phyloP scores from a whole-genome alignment of 1,284 basidiomycete species.

The Irpex sp. region DNA sequence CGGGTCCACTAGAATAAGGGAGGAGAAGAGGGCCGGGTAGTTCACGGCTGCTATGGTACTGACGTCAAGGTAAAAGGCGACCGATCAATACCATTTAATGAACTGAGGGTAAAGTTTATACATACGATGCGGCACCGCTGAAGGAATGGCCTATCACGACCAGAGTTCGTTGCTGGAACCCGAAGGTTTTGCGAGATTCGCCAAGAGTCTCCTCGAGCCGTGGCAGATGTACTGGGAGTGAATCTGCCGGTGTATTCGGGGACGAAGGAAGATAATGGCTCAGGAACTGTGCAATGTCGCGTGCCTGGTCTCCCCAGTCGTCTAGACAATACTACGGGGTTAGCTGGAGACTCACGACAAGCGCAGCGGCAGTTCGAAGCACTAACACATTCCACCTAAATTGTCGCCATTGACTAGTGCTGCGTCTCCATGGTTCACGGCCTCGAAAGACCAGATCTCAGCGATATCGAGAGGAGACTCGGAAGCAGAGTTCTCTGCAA shows the following conservation, averaged over 20 bases:
- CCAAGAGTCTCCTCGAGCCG: constrained; percentile 41
- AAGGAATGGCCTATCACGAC: constrained; percentile 81
- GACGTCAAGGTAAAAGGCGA: neutral
- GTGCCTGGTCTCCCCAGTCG: constrained; percentile 48
- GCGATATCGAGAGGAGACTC: constrained; percentile 30
- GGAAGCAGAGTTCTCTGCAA: constrained; percentile 15
- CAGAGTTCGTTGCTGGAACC: constrained; percentile 46
- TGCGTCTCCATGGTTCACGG: constrained; percentile 52
- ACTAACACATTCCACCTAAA: constrained; percentile 44
- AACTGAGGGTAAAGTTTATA: constrained; percentile 6
- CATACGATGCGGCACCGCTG: constrained; percentile 71
- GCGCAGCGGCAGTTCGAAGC: neutral
- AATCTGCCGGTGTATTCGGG: constrained; percentile 3
- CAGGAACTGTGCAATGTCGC: constrained; percentile 50
- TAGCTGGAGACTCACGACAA: neutral
- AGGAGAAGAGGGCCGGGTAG: constrained; percentile 67
- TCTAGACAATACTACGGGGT: constrained; percentile 24
- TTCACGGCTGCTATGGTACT: constrained; percentile 60
- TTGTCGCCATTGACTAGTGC: constrained; percentile 43
- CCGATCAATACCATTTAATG: neutral
- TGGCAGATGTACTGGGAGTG: constrained; percentile 48
- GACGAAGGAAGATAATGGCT: constrained; percentile 35
- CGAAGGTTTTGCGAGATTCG: constrained; percentile 35
- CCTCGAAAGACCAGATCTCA: constrained; percentile 58
- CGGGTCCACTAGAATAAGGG: constrained; percentile 80